Evolutionary conservation across 2,329 filamentous ascomycete genomes (phyloP).

Genomic region (Phaeosphaeria sp.): DNA sequence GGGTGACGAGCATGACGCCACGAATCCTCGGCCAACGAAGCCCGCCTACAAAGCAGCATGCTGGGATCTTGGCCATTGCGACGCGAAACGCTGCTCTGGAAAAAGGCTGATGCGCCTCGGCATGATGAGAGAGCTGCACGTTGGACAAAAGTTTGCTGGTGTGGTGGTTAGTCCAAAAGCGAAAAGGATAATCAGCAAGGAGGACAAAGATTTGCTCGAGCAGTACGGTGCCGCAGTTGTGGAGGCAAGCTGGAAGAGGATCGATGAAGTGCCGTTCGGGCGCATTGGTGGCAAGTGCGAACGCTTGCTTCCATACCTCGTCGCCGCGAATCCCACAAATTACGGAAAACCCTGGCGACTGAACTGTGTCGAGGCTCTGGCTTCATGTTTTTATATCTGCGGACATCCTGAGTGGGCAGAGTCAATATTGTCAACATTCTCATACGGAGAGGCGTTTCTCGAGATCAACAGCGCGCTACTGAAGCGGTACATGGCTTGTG

Average conservation of each 20-base stretch:
- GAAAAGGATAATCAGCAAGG: slow-evolving; percentile 81
- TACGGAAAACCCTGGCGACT: slow-evolving; percentile 94
- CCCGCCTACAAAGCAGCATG: slow-evolving; percentile 89
- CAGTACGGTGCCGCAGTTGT: slow-evolving; percentile 93
- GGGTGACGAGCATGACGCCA: slow-evolving; percentile 26
- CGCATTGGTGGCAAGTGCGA: slow-evolving; percentile 95
- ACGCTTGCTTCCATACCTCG: slow-evolving; percentile 82
- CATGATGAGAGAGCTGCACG: slow-evolving; percentile 88
- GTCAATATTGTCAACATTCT: slow-evolving; percentile 81
- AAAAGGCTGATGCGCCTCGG: slow-evolving; percentile 93
- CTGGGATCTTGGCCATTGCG: slow-evolving; percentile 98
- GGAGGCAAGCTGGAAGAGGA: slow-evolving; percentile 95
- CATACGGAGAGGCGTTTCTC: slow-evolving; percentile 86
- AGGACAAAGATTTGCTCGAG: slow-evolving; percentile 81
- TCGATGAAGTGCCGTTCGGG: slow-evolving; percentile 87
- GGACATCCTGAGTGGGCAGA: slow-evolving; percentile 90
- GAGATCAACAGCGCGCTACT: slow-evolving; percentile 87
- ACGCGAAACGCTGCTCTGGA: slow-evolving; percentile 93
- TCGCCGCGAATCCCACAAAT: slow-evolving; percentile 96
- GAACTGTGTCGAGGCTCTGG: slow-evolving; percentile 95
- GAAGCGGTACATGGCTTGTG: slow-evolving; percentile 83
- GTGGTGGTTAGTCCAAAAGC: slow-evolving; percentile 96
- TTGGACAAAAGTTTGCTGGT: slow-evolving; percentile 90
- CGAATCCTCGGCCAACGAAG: slow-evolving; percentile 43
- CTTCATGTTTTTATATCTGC: slow-evolving; percentile 91